These are phyloP conservation scores for Sicyos edulis DNA, from an alignment of 306 rosid species.

Conservation along the genomic window DNA sequence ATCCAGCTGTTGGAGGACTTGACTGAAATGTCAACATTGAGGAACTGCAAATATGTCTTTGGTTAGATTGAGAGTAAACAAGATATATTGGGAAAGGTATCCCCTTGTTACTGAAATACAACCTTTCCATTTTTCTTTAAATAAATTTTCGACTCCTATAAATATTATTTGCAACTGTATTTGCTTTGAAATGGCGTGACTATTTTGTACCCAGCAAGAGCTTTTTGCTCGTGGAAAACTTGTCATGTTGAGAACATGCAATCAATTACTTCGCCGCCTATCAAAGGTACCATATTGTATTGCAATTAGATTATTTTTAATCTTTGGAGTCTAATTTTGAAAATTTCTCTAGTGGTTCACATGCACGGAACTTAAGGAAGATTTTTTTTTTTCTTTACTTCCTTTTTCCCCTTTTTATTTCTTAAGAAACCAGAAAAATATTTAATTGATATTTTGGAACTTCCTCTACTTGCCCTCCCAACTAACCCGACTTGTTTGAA, in stretches of 20 bases:
- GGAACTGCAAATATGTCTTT: constrained; percentile 91
- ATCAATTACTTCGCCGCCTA: constrained; percentile 94
- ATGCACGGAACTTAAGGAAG: neutral
- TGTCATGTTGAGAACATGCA: constrained; percentile 97
- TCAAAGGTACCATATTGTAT: constrained; percentile 58
- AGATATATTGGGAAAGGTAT: constrained; percentile 87
- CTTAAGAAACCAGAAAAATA: neutral
- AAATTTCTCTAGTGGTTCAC: constrained; percentile 15
- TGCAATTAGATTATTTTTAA: neutral
- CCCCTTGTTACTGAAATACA: constrained; percentile 5
- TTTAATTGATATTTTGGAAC: neutral
- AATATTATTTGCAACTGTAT: neutral
- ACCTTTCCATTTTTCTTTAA: constrained; percentile 9
- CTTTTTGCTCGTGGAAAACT: constrained; percentile 98
- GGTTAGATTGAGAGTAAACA: constrained; percentile 95
- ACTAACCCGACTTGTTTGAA: neutral
- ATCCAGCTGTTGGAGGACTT: constrained; percentile 93
- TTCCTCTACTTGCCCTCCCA: neutral
- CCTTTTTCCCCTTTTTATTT: neutral
- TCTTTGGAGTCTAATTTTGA: neutral
- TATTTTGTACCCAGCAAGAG: constrained; percentile 59
- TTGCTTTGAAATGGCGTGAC: constrained; percentile 19
- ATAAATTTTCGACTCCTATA: neutral
- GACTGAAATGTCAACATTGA: constrained; percentile 98
- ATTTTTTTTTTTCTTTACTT: neutral